These are phyloP conservation scores for Suillus placidus DNA, from an alignment of 768 basidiomycete species.

Conservation along the genomic window DNA sequence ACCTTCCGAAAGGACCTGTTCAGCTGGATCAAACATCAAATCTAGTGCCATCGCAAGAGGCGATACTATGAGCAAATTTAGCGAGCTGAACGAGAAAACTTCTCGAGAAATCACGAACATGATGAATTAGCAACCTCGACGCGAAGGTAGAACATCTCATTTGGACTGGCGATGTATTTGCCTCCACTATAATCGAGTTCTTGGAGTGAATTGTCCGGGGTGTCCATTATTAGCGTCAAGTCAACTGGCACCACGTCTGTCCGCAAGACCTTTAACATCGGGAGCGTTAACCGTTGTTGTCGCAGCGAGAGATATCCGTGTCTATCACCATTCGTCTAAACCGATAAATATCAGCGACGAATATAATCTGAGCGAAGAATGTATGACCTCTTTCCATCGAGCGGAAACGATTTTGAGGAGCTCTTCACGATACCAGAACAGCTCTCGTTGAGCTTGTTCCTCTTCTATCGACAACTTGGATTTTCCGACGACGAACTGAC, in stretches of 20 bases:
- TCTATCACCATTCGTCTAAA: conserved; percentile 77
- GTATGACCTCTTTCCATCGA: conserved; percentile 83
- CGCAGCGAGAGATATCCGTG: conserved; percentile 78
- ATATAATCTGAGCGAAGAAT: background rate
- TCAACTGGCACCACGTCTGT: conserved; percentile 65
- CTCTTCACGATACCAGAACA: conserved; percentile 97
- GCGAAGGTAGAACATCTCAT: conserved; percentile 66
- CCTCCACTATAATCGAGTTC: conserved; percentile 28
- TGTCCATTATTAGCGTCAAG: conserved; percentile 49
- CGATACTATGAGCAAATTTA: conserved; percentile 42
- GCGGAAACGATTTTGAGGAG: conserved; percentile 70
- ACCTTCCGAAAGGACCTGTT: conserved; percentile 74
- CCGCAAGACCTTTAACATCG: conserved; percentile 79
- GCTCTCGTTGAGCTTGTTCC: conserved; percentile 66
- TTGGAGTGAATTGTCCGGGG: conserved; percentile 18
- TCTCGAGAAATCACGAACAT: conserved; percentile 46
- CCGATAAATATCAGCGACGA: conserved; percentile 8
- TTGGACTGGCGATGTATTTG: conserved; percentile 53
- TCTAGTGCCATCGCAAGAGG: conserved; percentile 56
- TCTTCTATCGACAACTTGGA: conserved; percentile 61
- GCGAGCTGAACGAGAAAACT: conserved; percentile 9
- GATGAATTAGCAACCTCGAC: conserved; percentile 65
- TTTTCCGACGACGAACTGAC: conserved; percentile 89
- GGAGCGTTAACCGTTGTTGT: conserved; percentile 72
- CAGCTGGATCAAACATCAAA: conserved; percentile 56